Evolutionary conservation across 352 stramenopile species (phyloP).

Genomic region (Globisporangium echinulatum): DNA sequence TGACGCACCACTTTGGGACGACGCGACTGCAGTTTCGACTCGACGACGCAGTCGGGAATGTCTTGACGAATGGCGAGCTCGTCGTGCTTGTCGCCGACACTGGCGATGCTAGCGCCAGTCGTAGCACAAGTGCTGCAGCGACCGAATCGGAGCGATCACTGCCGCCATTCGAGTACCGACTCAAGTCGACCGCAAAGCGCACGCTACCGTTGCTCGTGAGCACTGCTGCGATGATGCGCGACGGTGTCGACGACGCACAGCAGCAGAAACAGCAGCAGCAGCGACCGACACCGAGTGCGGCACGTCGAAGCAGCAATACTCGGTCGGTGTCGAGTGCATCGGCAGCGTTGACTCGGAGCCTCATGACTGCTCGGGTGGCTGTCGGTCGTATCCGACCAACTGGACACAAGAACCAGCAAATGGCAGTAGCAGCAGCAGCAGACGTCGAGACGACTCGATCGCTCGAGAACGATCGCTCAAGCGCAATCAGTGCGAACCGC

Average conservation of each 20-base stretch:
- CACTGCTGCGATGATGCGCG: conserved; percentile 3
- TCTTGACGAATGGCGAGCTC: conserved; percentile 33
- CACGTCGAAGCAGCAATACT: background rate
- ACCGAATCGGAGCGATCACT: background rate
- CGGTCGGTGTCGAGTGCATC: background rate
- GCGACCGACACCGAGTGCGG: background rate
- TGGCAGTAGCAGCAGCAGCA: no score
- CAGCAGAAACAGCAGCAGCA: background rate
- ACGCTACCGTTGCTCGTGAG: conserved; percentile 12
- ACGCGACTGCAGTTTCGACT: conserved; percentile 17
- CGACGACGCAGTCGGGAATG: conserved; percentile 17
- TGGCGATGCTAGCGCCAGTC: background rate
- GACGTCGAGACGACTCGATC: no score
- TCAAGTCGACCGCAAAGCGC: conserved; percentile 14
- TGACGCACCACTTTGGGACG: conserved; percentile 32
- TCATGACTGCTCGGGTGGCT: background rate
- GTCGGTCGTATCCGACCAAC: no score
- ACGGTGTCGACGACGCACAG: background rate
- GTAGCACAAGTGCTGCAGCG: background rate
- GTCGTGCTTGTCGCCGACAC: conserved; percentile 23
- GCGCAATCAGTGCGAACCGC: no score
- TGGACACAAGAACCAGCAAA: no score
- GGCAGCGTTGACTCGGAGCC: background rate
- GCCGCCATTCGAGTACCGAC: conserved; percentile 14
- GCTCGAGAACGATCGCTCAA: no score